Evolutionary conservation across 108 stramenopile species (phyloP).

Genomic region (Skeletonema marinoi): DNA sequence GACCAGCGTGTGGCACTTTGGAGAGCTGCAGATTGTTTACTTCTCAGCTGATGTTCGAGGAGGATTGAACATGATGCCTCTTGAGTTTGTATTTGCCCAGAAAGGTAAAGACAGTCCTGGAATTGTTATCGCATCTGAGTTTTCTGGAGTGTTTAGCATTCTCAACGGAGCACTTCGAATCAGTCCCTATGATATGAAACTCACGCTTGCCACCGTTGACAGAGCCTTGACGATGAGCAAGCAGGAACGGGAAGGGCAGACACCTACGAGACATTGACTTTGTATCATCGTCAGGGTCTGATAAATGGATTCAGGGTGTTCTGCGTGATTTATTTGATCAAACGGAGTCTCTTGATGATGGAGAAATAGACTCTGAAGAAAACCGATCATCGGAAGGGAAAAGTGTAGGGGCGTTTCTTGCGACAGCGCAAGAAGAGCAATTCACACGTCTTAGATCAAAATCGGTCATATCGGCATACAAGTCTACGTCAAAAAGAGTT

Average conservation of each 20-base stretch:
- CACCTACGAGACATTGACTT: conserved; percentile 73
- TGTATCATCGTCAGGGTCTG: conserved; percentile 65
- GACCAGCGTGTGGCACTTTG: conserved; percentile 59
- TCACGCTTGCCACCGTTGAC: conserved; percentile 54
- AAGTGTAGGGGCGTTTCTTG: conserved; percentile 13
- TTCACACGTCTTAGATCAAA: conserved; percentile 24
- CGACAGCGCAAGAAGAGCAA: conserved; percentile 12
- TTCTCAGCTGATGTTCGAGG: conserved; percentile 59
- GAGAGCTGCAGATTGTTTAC: conserved; percentile 50
- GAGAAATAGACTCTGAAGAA: not conserved
- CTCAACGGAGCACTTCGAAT: conserved; percentile 78
- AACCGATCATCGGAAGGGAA: conserved; percentile 8
- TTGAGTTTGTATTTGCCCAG: conserved; percentile 75
- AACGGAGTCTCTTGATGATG: conserved; percentile 7
- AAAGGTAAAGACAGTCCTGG: conserved; percentile 43
- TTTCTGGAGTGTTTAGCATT: conserved; percentile 69
- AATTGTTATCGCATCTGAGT: conserved; percentile 78
- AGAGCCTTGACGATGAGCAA: conserved; percentile 65
- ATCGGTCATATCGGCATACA: conserved; percentile 49
- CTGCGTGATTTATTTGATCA: conserved; percentile 50
- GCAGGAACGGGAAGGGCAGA: conserved; percentile 47
- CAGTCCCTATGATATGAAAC: conserved; percentile 74
- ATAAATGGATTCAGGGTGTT: conserved; percentile 76
- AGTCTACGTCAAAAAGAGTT: conserved; percentile 46
- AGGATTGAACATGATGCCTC: conserved; percentile 73